phyloP scores from a whole-genome alignment of 2,329 filamentous ascomycete species.

The Exophiala calicioides region DNA sequence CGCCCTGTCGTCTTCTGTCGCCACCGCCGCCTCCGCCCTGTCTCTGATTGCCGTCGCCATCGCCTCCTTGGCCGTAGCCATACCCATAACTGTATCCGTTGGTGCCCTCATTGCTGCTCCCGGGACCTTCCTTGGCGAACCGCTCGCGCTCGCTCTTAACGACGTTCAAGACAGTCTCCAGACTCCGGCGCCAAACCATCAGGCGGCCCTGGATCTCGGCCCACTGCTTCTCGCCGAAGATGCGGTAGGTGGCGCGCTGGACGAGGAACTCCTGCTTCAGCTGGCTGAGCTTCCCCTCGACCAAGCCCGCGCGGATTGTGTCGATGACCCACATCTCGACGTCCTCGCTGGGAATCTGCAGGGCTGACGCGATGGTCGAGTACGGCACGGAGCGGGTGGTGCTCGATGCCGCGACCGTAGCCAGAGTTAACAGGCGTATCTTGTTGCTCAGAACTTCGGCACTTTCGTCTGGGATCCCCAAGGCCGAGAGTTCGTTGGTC shows the following conservation, averaged over 20 bases:
- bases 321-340: constrained; percentile 99
- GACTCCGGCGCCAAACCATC: constrained; percentile 84
- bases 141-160: constrained; percentile 79
- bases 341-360: constrained; percentile 78
- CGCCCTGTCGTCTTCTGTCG: constrained; percentile 18
- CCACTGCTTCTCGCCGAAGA: constrained; percentile 98
- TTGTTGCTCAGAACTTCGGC: constrained; percentile 84
- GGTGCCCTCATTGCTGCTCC: constrained; percentile 13
- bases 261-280: constrained; percentile 90
- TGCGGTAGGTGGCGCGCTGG: constrained; percentile 92
- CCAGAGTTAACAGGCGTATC: constrained; percentile 92
- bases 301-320: constrained; percentile 89
- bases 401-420: constrained; percentile 80
- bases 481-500: constrained; percentile 49
- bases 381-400: constrained; percentile 88
- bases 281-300: constrained; percentile 95
- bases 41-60: constrained; percentile 14
- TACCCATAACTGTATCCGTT: constrained; percentile 25
- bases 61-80: constrained; percentile 4
- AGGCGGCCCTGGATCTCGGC: constrained; percentile 86
- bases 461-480: constrained; percentile 78
- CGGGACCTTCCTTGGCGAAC: constrained; percentile 65
- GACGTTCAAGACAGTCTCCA: constrained; percentile 75
- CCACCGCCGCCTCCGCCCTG: constrained; percentile 32
- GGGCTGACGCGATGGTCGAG: constrained; percentile 75